These are phyloP conservation scores for Ormosia emarginata DNA, from an alignment of 306 rosid genomes.

Conservation along the genomic window DNA sequence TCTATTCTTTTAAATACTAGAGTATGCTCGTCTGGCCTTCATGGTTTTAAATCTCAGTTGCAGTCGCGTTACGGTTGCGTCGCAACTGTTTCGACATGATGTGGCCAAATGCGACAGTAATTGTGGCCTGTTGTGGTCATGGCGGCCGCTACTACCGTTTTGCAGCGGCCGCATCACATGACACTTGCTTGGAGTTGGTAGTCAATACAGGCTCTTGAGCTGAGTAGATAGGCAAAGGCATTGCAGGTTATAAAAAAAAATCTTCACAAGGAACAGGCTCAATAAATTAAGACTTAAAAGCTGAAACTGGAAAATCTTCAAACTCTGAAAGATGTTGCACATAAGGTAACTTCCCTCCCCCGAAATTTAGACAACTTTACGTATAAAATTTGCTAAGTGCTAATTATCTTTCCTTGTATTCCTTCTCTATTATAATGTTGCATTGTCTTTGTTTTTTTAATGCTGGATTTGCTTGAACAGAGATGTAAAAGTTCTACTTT, in stretches of 20 bases:
- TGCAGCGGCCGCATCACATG: no score
- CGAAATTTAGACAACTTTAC: neutral
- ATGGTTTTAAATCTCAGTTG: no score
- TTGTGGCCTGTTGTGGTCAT: no score
- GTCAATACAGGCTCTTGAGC: neutral
- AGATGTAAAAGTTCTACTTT: neutral
- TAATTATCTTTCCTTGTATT: neutral
- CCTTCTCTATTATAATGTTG: neutral
- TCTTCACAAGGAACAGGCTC: constrained; percentile 91
- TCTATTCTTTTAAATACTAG: neutral
- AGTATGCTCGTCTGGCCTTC: no score
- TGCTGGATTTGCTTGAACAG: neutral
- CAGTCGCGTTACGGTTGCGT: no score
- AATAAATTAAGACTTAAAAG: constrained; percentile 83
- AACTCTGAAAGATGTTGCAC: constrained; percentile 83
- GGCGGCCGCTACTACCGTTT: no score
- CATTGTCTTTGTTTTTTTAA: neutral
- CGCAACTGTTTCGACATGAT: no score
- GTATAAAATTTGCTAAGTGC: neutral
- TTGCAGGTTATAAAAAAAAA: constrained; percentile 88
- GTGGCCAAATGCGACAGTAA: no score
- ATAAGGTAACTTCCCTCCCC: constrained; percentile 51
- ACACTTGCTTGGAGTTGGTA: neutral
- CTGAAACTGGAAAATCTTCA: constrained; percentile 87
- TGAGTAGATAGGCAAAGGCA: constrained; percentile 83